These are phyloP conservation scores for Podochytrium sp. DNA, from an alignment of 192 early-diverging fungal species.

Conservation along the genomic window DNA sequence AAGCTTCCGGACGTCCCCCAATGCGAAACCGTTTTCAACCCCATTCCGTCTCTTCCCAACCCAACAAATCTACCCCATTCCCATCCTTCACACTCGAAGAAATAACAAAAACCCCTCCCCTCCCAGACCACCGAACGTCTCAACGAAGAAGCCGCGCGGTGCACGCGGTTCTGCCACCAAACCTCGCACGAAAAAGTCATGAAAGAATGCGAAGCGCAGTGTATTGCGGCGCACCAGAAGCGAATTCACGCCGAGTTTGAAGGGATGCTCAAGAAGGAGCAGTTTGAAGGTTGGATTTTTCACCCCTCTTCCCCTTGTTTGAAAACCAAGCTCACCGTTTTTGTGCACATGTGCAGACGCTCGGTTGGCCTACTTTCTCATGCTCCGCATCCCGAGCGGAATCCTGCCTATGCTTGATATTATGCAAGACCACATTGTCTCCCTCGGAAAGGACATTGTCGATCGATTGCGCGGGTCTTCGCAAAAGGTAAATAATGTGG, in stretches of 20 bases:
- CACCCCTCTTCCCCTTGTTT: not conserved
- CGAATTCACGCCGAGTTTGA: conserved; percentile 72
- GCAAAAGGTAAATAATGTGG: conserved; percentile 49
- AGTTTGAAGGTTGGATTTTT: conserved; percentile 54
- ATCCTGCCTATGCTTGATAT: conserved; percentile 60
- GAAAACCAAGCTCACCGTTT: not conserved
- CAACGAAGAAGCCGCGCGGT: conserved; percentile 65
- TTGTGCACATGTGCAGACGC: conserved; percentile 54
- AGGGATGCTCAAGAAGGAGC: conserved; percentile 67
- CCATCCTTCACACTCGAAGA: no score
- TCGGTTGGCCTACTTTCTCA: conserved; percentile 64
- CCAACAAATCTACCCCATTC: no score
- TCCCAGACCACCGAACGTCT: conserved; percentile 57
- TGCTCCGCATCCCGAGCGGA: conserved; percentile 69
- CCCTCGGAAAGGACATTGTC: conserved; percentile 60
- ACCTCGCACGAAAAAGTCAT: conserved; percentile 72
- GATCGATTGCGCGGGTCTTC: conserved; percentile 44
- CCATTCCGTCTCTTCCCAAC: no score
- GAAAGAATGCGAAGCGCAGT: conserved; percentile 76
- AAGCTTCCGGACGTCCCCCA: no score
- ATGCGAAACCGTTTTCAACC: no score
- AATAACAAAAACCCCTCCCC: not conserved
- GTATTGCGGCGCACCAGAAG: conserved; percentile 67
- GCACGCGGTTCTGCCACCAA: conserved; percentile 62
- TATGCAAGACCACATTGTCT: conserved; percentile 69